phyloP scores from a whole-genome alignment of 2,329 filamentous ascomycete genomes.

The Aspergillus transmontanensis region DNA sequence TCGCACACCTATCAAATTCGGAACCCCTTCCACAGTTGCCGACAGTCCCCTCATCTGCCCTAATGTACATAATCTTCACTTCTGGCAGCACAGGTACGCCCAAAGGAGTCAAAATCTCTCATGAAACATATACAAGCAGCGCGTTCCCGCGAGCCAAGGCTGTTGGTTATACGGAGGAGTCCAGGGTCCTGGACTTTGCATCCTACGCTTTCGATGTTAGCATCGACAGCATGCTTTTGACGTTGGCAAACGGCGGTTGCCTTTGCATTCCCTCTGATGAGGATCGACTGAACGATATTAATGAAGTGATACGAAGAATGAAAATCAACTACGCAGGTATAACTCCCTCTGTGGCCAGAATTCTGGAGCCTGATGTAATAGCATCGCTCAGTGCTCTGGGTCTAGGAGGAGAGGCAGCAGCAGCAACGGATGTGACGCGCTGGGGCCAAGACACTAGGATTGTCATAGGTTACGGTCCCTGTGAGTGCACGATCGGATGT shows the following conservation, averaged over 20 bases:
- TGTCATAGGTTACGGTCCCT: slow-evolving; percentile 49
- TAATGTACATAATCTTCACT: slow-evolving; percentile 65
- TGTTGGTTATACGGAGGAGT: slow-evolving; percentile 53
- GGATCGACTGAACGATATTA: slow-evolving; percentile 53
- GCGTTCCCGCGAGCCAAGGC: slow-evolving; percentile 56
- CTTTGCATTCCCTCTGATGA: slow-evolving; percentile 59
- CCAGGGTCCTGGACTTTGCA: slow-evolving; percentile 63
- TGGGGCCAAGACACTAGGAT: slow-evolving; percentile 48
- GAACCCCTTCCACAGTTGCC: slow-evolving; percentile 18
- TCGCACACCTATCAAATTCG: slow-evolving; percentile 19
- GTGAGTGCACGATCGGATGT: slow-evolving; percentile 47
- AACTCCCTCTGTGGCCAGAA: slow-evolving; percentile 60
- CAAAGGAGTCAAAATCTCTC: slow-evolving; percentile 65
- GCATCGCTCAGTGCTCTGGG: slow-evolving; percentile 44
- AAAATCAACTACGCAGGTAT: slow-evolving; percentile 59
- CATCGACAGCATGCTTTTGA: slow-evolving; percentile 58
- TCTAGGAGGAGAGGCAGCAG: slow-evolving; percentile 49
- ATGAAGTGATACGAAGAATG: slow-evolving; percentile 53
- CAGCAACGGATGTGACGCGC: slow-evolving; percentile 42
- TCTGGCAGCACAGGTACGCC: slow-evolving; percentile 55
- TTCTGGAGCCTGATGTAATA: slow-evolving; percentile 47
- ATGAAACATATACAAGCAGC: slow-evolving; percentile 60
- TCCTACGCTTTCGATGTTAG: slow-evolving; percentile 59
- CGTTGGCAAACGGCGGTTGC: slow-evolving; percentile 59
- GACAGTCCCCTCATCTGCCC: slow-evolving; percentile 31